Conservation (phyloP, 2,329 filamentous ascomycete species). For the Amylocarpus encephaloides region DNA sequence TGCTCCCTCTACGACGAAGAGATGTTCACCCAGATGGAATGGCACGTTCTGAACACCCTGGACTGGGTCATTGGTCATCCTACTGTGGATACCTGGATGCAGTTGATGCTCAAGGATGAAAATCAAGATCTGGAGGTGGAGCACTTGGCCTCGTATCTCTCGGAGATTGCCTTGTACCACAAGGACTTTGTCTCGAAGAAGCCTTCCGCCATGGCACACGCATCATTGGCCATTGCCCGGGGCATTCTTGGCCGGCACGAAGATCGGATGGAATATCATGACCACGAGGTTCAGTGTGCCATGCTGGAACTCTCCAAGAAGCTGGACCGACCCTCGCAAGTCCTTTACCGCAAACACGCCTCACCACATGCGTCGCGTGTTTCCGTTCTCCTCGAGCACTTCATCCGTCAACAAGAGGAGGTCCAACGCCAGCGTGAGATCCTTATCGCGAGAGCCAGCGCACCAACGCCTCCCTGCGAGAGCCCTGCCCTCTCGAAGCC, state of each 20-base stretch:
- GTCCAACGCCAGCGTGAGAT: too few species aligned
- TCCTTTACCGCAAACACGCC: conserved; percentile 62
- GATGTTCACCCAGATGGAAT: conserved; percentile 99
- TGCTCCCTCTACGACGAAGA: conserved; percentile 96
- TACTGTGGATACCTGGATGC: conserved; percentile 89
- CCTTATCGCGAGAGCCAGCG: conserved; percentile 39
- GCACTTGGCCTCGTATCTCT: conserved; percentile 90
- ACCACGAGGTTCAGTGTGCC: conserved; percentile 62
- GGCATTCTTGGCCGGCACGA: conserved; percentile 80
- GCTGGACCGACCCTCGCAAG: conserved; percentile 59
- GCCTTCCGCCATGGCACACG: conserved; percentile 84
- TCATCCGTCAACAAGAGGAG: conserved; percentile 36
- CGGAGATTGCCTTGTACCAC: conserved; percentile 92
- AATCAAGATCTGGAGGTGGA: conserved; percentile 77
- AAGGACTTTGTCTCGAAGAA: conserved; percentile 92
- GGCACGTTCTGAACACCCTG: conserved; percentile 96
- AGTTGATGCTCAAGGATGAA: conserved; percentile 73
- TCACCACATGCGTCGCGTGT: conserved; percentile 59
- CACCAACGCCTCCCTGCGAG: conserved; percentile 55
- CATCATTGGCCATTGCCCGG: conserved; percentile 77
- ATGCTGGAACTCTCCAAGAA: conserved; percentile 48
- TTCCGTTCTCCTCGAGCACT: conserved; percentile 57
- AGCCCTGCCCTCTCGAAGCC: conserved; percentile 41
- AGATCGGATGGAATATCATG: conserved; percentile 57
- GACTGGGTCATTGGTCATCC: conserved; percentile 96